phyloP scores from a whole-genome alignment of 306 rosid genomes.

The Acacia confusa region DNA sequence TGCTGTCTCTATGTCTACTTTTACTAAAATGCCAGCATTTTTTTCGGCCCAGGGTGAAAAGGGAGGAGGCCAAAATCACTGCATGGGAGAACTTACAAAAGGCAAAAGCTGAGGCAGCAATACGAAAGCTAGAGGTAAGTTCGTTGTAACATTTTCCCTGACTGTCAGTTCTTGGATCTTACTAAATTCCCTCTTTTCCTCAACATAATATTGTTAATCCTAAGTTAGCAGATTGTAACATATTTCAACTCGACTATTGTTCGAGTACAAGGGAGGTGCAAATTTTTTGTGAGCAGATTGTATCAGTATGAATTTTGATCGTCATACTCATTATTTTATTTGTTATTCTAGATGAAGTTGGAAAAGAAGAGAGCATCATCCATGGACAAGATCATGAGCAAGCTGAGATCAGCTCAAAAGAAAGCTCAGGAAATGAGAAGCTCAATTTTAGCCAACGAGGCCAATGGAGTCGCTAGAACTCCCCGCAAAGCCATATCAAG shows the following conservation, averaged over 20 bases:
- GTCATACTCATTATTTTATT: slow-evolving; percentile 13
- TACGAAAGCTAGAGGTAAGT: slow-evolving; percentile 85
- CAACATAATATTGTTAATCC: background rate
- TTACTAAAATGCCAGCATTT: slow-evolving; percentile 30
- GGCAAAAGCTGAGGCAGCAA: slow-evolving; percentile 98
- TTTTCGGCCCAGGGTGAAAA: slow-evolving; percentile 60
- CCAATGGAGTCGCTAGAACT: slow-evolving; percentile 59
- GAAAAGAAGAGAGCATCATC: slow-evolving; percentile 92
- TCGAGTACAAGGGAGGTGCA: background rate
- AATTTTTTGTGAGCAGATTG: background rate
- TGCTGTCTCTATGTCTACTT: background rate
- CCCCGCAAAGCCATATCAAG: slow-evolving; percentile 57
- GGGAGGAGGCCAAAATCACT: slow-evolving; percentile 91
- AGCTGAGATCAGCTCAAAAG: slow-evolving; percentile 80
- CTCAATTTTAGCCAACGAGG: slow-evolving; percentile 54
- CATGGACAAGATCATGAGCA: slow-evolving; percentile 94
- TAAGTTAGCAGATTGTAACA: background rate
- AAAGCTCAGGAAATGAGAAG: slow-evolving; percentile 94
- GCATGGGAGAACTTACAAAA: slow-evolving; percentile 99
- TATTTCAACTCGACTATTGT: slow-evolving; percentile 14
- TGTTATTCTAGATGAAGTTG: slow-evolving; percentile 78
- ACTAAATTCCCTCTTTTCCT: slow-evolving; percentile 17
- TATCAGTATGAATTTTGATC: background rate
- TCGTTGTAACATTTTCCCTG: slow-evolving; percentile 22
- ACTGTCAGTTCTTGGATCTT: background rate